Base-by-base conservation (phyloP, 2,329 filamentous ascomycete species). In the Colletotrichum magnum region DNA sequence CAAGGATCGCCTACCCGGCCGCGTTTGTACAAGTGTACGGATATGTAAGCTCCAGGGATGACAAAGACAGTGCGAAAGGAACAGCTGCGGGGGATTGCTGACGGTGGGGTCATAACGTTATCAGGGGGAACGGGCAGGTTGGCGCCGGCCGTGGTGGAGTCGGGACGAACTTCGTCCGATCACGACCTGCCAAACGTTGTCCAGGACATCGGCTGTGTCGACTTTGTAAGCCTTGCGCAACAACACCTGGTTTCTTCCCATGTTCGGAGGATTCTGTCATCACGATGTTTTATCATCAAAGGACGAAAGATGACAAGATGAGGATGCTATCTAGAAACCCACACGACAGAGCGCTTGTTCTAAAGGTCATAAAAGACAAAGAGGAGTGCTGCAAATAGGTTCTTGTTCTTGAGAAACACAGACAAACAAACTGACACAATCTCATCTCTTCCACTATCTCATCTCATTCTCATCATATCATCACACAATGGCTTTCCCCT, bases 401-500 rank as follows among this genome's bases (percentile, higher is more conserved):
- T 36, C 7, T 36, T 36, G 9, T 36, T 36, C 32, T 36, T 36
- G 9, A 36, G 32, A 1, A 36, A 10, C 32, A 9, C 5, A 32
- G 28, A 32, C 28, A 9, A 32, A 36, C 3, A 36, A 36, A 36
- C 32, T 2, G 0, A 36, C 21, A 24, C 21, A 24, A 24, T 24
- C 21, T 24, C 21, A 24, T 24, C 21, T 24, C 21, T 24, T 24
- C 21, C 21, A 24, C 21, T 24, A 24, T 13, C 12, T 28, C 56
- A 58, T 28, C 47, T 32, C 24, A 12, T 18, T 12, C n/a, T n/a
- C 18, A 16, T 24, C 9, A 48, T 28, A 50, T n/a, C 45, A 21
- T 6, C 16, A 3, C 6, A 18, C 5, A 2, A 71, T 71, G 69
- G 56, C 72, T n/a, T 58, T 72, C 47, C 73, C 72, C 18, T 72